Conservation (phyloP, 2,329 filamentous ascomycete species). For the Epichloe hybrida region DNA sequence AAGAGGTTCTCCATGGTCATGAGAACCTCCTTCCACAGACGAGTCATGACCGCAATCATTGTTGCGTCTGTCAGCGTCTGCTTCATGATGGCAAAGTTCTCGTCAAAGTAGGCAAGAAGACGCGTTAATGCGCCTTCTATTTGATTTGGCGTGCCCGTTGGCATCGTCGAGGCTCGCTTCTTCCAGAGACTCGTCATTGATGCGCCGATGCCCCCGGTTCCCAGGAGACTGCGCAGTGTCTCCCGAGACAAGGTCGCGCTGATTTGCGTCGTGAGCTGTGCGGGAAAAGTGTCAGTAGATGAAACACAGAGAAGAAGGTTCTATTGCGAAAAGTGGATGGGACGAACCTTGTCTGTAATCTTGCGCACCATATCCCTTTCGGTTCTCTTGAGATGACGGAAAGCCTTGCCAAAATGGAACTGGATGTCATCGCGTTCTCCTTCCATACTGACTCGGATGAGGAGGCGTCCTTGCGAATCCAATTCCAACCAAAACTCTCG, state of each 20-base stretch:
- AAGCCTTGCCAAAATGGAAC: constrained; percentile 96
- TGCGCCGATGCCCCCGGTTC: constrained; percentile 53
- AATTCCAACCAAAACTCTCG: constrained; percentile 96
- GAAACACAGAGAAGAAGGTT: not conserved
- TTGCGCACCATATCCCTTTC: constrained; percentile 97
- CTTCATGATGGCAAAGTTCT: constrained; percentile 99
- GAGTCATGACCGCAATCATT: constrained; percentile 98
- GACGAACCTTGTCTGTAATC: constrained; percentile 83
- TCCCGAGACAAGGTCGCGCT: constrained; percentile 75
- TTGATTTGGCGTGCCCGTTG: constrained; percentile 54
- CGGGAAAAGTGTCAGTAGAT: not conserved
- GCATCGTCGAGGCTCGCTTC: constrained; percentile 40
- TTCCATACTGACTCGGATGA: constrained; percentile 95
- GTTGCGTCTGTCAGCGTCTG: constrained; percentile 84
- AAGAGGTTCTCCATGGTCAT: constrained; percentile 81
- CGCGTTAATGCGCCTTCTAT: constrained; percentile 71
- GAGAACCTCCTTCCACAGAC: constrained; percentile 94
- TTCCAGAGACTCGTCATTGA: constrained; percentile 59
- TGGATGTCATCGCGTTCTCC: constrained; percentile 96
- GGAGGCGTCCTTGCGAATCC: constrained; percentile 74
- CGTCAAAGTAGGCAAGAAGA: constrained; percentile 88
- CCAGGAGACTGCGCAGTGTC: constrained; percentile 62
- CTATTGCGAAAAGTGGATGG: not conserved
- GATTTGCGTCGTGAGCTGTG: constrained; percentile 80
- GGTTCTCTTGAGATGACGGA: constrained; percentile 85